A percentile compares a stretch with the other conserved stretches of the same genome.
Evolutionary conservation across 192 early-diverging fungal genomes (phyloP).

Genomic region (Coemansia sp.): DNA sequence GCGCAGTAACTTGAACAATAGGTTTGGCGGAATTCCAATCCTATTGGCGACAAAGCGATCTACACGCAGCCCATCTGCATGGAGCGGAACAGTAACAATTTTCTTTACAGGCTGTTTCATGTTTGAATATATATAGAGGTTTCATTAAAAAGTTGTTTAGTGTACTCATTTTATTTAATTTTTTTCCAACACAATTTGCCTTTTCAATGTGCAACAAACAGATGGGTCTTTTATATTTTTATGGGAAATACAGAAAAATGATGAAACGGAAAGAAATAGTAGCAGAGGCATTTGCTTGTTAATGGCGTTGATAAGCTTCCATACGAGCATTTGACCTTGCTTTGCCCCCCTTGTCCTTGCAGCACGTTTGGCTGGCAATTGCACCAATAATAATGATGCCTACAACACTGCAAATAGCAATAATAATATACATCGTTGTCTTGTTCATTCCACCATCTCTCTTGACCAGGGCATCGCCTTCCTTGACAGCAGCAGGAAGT

Average conservation of each 20-base stretch:
- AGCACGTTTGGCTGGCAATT: not conserved
- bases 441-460: not conserved
- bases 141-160: not conserved
- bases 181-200: not conserved
- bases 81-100: slow-evolving; percentile 15
- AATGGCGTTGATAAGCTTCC: not conserved
- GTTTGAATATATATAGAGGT: not conserved
- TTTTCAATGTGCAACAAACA: not conserved
- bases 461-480: not conserved
- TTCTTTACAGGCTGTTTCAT: not conserved
- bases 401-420: not conserved
- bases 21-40: slow-evolving; percentile 1
- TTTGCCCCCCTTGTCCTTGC: not conserved
- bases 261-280: not conserved
- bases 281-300: not conserved
- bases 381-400: not conserved
- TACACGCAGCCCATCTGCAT: slow-evolving; percentile 21
- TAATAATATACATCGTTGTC: not conserved
- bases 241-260: not conserved
- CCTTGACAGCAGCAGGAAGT: not conserved
- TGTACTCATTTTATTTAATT: not conserved
- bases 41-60: slow-evolving; percentile 20
- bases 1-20: slow-evolving; percentile 36
- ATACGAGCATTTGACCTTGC: not conserved
- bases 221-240: not conserved